These are phyloP conservation scores for Yamadazyma kitorensis DNA, from an alignment of 805 yeast genomes.

Conservation along the genomic window DNA sequence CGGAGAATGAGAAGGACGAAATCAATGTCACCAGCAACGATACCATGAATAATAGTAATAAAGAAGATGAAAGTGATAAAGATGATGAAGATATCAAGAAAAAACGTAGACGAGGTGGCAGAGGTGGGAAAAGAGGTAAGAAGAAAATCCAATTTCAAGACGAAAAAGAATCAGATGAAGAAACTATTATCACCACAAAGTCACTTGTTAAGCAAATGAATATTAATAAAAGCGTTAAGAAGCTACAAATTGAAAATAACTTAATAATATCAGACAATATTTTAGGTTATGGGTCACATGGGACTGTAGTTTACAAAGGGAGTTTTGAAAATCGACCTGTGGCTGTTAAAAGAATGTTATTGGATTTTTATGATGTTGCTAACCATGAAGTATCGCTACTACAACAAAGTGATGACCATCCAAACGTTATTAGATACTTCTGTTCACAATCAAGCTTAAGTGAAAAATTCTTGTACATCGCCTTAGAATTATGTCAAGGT, in stretches of 20 bases:
- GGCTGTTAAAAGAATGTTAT: slow-evolving; percentile 90
- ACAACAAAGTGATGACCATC: slow-evolving; percentile 95
- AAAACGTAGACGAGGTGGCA: slow-evolving; percentile 76
- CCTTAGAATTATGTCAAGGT: slow-evolving; percentile 86
- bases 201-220: slow-evolving; percentile 26
- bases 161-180: slow-evolving; percentile 4
- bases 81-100: slow-evolving; percentile 32
- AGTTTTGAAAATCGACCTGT: slow-evolving; percentile 90
- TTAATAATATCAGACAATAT: slow-evolving; percentile 66
- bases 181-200: slow-evolving; percentile 21
- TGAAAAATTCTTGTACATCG: slow-evolving; percentile 86
- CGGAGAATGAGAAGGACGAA: slow-evolving; percentile 1
- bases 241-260: slow-evolving; percentile 45
- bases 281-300: slow-evolving; percentile 96
- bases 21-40: not conserved
- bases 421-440: slow-evolving; percentile 88
- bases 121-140: slow-evolving; percentile 72
- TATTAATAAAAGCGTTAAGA: slow-evolving; percentile 18
- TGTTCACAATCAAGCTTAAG: slow-evolving; percentile 78
- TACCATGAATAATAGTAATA: slow-evolving; percentile 1
- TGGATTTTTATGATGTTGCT: slow-evolving; percentile 92
- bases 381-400: slow-evolving; percentile 83
- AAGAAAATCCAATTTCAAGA: slow-evolving; percentile 27
- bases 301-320: slow-evolving; percentile 92
- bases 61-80: slow-evolving; percentile 11